phyloP scores from a whole-genome alignment of 805 yeast species.

The Wickerhamiella cacticola region DNA sequence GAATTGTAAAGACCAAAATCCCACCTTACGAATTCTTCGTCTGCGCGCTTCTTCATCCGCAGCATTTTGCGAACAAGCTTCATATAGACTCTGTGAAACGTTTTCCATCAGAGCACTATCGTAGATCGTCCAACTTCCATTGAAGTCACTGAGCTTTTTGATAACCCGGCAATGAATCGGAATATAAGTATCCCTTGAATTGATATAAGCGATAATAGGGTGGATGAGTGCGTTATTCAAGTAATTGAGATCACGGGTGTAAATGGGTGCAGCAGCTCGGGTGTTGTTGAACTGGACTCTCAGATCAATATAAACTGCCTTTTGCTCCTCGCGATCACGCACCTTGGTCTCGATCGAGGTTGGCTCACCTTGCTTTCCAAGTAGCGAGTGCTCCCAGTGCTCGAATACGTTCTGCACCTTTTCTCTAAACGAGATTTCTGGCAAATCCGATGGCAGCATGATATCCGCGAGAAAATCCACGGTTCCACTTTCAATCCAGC shows the following conservation, averaged over 20 bases:
- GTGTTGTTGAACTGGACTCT: constrained; percentile 73
- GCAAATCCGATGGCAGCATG: constrained; percentile 57
- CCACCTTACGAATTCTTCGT: constrained; percentile 65
- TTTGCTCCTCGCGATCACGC: constrained; percentile 31
- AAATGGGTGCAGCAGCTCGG: constrained; percentile 78
- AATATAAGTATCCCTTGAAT: constrained; percentile 76
- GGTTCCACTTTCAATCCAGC: constrained; percentile 88
- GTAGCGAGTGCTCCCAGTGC: constrained; percentile 30
- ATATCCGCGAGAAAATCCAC: constrained; percentile 92
- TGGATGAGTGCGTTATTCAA: constrained; percentile 82
- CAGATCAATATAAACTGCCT: constrained; percentile 64
- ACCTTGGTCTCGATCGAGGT: constrained; percentile 25
- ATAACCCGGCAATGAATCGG: constrained; percentile 75
- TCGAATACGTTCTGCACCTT: constrained; percentile 31
- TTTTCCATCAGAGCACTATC: constrained; percentile 88
- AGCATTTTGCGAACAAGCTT: constrained; percentile 78
- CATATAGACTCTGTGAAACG: constrained; percentile 76
- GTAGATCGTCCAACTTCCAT: constrained; percentile 93
- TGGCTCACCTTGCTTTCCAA: constrained; percentile 19
- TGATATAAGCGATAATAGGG: constrained; percentile 92
- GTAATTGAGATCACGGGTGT: constrained; percentile 78
- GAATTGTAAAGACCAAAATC: constrained; percentile 85
- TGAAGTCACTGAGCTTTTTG: constrained; percentile 70
- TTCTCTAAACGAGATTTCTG: constrained; percentile 35
- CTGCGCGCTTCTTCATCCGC: constrained; percentile 72